Evolutionary conservation across 2,329 filamentous ascomycete species (phyloP), one percentile per base, ranked within the genome.

Genomic region (Monosporascus sp.): DNA sequence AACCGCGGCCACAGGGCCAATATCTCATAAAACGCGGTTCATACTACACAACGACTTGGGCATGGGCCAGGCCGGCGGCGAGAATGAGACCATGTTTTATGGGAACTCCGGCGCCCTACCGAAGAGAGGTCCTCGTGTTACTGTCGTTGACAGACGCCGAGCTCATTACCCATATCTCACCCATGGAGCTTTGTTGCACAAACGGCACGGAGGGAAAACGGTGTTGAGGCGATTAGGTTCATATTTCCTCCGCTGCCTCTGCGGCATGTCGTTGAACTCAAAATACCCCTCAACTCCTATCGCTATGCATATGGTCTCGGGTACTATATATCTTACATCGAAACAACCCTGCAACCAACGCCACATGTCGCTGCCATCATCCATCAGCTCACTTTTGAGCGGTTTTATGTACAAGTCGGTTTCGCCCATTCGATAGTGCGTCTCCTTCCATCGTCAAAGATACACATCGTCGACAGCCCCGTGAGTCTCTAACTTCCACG

Each of bases 391-490:
- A 55, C 56, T 57, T 53, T 52, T 48, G 52, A 55, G 51, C 48
- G 46, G 19, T 53, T 55, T 52, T 64, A 64, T 65, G 57, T 67
- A 66, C 63, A 66, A 51, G 50, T 49, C 44, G 44, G 52, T 41
- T 51, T 40, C 31, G 53, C 55, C 55, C 53, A 52, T 44, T 26
- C 36, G 44, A 11, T 20, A 20, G 19, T 20, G 22, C 9, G 40
- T 14, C 40, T 14, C n/a, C 40, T 20, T 20, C 22, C 22, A 14
- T 19, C n/a, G 19, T 14, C 19, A 14, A 20, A 43, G 22, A 19
- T 19, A 43, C 5, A 20, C 40, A 43, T 43, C 3, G 2, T 14
- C 40, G 19, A 14, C 40, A 14, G 3, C 22, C 11, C 11, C 3
- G n/a, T 43, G 17, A 43, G 20, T 14, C 17, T 20, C 19, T 43